These are phyloP conservation scores for Bigelowiella natans DNA, from an alignment of 78 protist species.

Conservation along the genomic window DNA sequence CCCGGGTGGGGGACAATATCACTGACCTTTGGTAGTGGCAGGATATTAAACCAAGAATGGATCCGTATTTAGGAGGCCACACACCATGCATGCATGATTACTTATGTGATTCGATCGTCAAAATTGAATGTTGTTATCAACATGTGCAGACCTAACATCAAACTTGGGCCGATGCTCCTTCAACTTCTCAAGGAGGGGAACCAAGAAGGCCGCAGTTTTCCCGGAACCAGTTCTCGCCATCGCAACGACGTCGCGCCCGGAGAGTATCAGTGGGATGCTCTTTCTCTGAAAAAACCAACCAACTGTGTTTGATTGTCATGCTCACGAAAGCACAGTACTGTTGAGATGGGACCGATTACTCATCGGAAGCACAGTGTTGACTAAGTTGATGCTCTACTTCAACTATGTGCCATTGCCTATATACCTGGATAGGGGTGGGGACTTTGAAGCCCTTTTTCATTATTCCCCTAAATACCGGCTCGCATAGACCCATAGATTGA, in stretches of 20 bases:
- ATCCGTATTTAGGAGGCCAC: too few relatives aligned
- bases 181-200: constrained; percentile 34
- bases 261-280: constrained; percentile 68
- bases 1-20: constrained; percentile 96
- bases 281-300: constrained; percentile 19
- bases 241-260: constrained; percentile 84
- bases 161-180: background rate
- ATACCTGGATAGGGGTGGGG: constrained; percentile 96
- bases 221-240: constrained; percentile 98
- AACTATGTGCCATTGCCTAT: too few relatives aligned
- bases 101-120: too few relatives aligned
- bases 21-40: constrained; percentile 59
- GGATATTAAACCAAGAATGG: too few relatives aligned
- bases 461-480: constrained; percentile 33
- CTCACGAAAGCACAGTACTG: background rate
- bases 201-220: constrained; percentile 32
- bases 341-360: background rate
- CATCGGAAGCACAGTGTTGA: background rate
- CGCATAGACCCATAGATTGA: constrained; percentile 37
- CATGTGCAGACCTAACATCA: background rate
- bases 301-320: background rate
- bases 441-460: constrained; percentile 63
- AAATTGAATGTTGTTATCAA: too few relatives aligned
- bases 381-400: background rate
- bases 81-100: too few relatives aligned